phyloP scores from a whole-genome alignment of 1,284 basidiomycete species.

The Meira nashicola region DNA sequence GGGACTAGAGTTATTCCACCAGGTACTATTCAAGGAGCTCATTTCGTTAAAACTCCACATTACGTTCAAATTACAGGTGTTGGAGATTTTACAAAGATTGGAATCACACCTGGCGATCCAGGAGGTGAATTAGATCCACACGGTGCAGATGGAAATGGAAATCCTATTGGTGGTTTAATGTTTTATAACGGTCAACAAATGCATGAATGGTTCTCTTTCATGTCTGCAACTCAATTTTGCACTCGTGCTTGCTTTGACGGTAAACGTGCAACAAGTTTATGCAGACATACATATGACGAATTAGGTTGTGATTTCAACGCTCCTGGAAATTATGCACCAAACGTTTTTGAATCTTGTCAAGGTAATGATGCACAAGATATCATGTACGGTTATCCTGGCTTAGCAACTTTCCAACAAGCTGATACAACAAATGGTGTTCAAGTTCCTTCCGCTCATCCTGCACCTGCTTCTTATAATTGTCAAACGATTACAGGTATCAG shows the following conservation, averaged over 20 bases:
- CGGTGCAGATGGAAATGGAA: slow-evolving; percentile 31
- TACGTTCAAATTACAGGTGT: slow-evolving; percentile 66
- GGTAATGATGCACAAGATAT: slow-evolving; percentile 18
- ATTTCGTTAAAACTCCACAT: slow-evolving; percentile 64
- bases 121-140: slow-evolving; percentile 41
- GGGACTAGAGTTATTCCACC: slow-evolving; percentile 68
- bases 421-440: slow-evolving; percentile 10
- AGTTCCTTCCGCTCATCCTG: slow-evolving; percentile 11
- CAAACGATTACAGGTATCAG: not conserved
- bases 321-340: slow-evolving; percentile 22
- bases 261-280: slow-evolving; percentile 21
- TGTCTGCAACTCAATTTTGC: slow-evolving; percentile 29
- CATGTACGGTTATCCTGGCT: slow-evolving; percentile 15
- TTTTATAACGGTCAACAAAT: slow-evolving; percentile 14
- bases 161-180: slow-evolving; percentile 34
- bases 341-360: slow-evolving; percentile 33
- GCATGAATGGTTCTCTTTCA: slow-evolving; percentile 23
- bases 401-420: slow-evolving; percentile 6
- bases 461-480: slow-evolving; percentile 11
- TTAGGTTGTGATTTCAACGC: slow-evolving; percentile 27
- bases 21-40: slow-evolving; percentile 67
- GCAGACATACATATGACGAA: slow-evolving; percentile 34
- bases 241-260: slow-evolving; percentile 33
- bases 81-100: slow-evolving; percentile 52
- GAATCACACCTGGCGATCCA: slow-evolving; percentile 41